Conservation (phyloP, 1,284 basidiomycete genomes). For the Cryptococcus sp. region DNA sequence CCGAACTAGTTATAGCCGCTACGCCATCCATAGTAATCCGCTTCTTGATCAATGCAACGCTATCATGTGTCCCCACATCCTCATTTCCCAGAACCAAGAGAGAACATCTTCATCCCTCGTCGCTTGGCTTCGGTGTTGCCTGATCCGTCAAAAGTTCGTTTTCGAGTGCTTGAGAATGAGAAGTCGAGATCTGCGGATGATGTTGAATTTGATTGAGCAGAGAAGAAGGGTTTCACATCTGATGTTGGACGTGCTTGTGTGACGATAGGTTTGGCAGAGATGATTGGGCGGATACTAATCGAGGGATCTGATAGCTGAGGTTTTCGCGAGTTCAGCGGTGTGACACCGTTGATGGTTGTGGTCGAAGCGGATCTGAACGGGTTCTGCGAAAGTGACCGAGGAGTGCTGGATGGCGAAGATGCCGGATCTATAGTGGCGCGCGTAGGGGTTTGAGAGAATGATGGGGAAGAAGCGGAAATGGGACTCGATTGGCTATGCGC, state of each 20-base stretch:
- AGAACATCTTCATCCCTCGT: conserved; percentile 31
- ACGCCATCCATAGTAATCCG: no score
- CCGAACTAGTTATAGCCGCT: no score
- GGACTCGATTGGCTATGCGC: conserved; percentile 1
- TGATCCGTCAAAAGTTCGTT: conserved; percentile 20
- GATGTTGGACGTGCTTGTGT: no score
- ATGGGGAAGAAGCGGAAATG: background rate
- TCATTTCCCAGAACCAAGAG: background rate
- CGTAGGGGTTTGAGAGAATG: background rate
- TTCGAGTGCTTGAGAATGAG: conserved; percentile 7
- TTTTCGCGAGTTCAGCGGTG: background rate
- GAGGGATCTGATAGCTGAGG: background rate
- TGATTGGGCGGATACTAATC: background rate
- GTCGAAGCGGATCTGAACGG: background rate
- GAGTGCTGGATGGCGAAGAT: background rate
- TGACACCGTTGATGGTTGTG: background rate
- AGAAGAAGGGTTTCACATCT: background rate
- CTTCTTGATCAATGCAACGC: background rate
- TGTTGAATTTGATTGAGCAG: background rate
- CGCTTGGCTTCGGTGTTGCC: conserved; percentile 12
- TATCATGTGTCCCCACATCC: background rate
- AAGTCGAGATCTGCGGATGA: conserved; percentile 8
- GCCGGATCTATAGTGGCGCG: background rate
- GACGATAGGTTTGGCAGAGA: no score
- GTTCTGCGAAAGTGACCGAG: background rate